Evolutionary conservation across 1,284 basidiomycete genomes (phyloP).

Genomic region (Sporisorium sorghi): DNA sequence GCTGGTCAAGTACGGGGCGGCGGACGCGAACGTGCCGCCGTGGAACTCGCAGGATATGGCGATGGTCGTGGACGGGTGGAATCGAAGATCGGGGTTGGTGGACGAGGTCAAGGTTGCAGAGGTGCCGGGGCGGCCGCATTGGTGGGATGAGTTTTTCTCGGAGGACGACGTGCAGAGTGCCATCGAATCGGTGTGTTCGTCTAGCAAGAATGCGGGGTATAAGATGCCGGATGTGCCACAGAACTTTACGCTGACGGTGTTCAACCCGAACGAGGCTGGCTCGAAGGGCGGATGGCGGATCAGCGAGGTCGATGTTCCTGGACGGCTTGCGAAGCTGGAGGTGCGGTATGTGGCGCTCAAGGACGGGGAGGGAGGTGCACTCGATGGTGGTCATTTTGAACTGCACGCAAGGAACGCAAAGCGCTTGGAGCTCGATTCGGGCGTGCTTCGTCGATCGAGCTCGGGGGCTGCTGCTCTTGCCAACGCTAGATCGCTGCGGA

Average conservation of each 20-base stretch:
- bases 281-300: slow-evolving; percentile 78
- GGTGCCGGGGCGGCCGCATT: slow-evolving; percentile 76
- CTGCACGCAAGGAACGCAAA: slow-evolving; percentile 7
- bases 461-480: not conserved
- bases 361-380: not conserved
- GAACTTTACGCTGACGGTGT: slow-evolving; percentile 77
- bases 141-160: slow-evolving; percentile 76
- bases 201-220: slow-evolving; percentile 22
- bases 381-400: not conserved
- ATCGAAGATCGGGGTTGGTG: slow-evolving; percentile 44
- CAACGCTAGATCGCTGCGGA: slow-evolving; percentile 2
- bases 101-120: slow-evolving; percentile 72
- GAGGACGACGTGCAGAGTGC: slow-evolving; percentile 74
- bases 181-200: slow-evolving; percentile 20
- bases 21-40: slow-evolving; percentile 81
- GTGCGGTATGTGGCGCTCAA: slow-evolving; percentile 11
- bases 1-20: slow-evolving; percentile 80
- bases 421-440: slow-evolving; percentile 22
- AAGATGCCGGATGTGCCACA: slow-evolving; percentile 28
- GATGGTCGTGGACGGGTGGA: slow-evolving; percentile 75
- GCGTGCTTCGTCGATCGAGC: slow-evolving; percentile 6
- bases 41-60: slow-evolving; percentile 81
- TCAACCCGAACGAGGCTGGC: slow-evolving; percentile 76
- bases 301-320: slow-evolving; percentile 74
- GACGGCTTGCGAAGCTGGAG: slow-evolving; percentile 66